phyloP scores from a whole-genome alignment of 1,139 yeast species.

The Scheffersomyces titani region DNA sequence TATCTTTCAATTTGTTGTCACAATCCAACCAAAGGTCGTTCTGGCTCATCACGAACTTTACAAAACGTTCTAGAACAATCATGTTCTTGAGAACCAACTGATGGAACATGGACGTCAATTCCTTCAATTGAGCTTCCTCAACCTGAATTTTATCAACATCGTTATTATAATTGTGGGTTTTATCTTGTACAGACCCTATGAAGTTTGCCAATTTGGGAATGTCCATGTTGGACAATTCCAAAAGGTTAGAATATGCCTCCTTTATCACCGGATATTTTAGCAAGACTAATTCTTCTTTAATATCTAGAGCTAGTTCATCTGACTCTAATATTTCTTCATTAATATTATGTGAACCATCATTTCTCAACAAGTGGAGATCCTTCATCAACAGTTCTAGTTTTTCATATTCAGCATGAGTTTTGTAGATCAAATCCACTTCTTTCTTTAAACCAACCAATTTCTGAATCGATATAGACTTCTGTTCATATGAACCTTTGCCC shows the following conservation, averaged over 20 bases:
- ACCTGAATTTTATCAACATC: conserved; percentile 8
- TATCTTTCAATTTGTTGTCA: conserved; percentile 13
- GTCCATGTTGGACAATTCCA: conserved; percentile 24
- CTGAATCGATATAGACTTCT: neutral
- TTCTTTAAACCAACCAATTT: conserved; percentile 13
- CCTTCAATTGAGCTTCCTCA: conserved; percentile 13
- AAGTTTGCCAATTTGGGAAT: conserved; percentile 21
- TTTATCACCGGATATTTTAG: conserved; percentile 21
- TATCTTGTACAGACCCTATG: conserved; percentile 18
- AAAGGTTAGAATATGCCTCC: conserved; percentile 20
- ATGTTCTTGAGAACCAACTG: conserved; percentile 28
- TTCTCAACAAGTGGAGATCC: conserved; percentile 17
- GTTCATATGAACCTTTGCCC: neutral
- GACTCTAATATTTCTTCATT: conserved; percentile 1
- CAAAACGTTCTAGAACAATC: conserved; percentile 29
- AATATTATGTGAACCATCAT: neutral
- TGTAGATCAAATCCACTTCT: conserved; percentile 17
- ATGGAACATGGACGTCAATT: conserved; percentile 20
- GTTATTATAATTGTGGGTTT: conserved; percentile 16
- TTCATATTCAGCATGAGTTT: conserved; percentile 21
- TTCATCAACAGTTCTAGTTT: conserved; percentile 20
- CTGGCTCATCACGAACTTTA: conserved; percentile 20
- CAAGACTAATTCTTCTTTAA: conserved; percentile 21
- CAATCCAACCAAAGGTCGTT: conserved; percentile 28
- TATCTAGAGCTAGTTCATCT: conserved; percentile 5